Conservation (phyloP, 352 stramenopile species). For the Globisporangium splendens region DNA sequence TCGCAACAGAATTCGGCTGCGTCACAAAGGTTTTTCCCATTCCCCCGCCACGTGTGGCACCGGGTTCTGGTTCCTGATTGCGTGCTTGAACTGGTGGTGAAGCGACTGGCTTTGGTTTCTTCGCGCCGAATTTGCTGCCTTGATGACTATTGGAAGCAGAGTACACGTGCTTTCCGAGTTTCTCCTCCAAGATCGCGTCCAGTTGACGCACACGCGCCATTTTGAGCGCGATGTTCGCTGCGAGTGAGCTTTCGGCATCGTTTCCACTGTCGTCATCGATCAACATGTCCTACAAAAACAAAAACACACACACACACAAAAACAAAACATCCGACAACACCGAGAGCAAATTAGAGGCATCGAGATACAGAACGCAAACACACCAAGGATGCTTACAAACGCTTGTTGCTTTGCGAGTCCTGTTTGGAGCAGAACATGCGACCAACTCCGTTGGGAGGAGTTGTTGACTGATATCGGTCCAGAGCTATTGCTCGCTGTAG, state of each 20-base stretch:
- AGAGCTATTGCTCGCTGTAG: not conserved
- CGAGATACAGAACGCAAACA: not conserved
- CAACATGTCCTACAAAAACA: constrained; percentile 30
- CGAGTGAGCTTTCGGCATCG: constrained; percentile 23
- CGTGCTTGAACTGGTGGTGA: not conserved
- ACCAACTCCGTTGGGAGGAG: constrained; percentile 40
- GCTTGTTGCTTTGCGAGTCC: constrained; percentile 65
- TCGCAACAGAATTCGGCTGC: not conserved
- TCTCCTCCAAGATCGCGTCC: constrained; percentile 56
- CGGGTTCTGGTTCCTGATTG: constrained; percentile 1
- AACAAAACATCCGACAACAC: not conserved
- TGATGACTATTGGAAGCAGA: constrained; percentile 8
- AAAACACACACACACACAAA: too few relatives aligned
- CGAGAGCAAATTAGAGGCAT: not conserved
- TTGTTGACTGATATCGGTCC: not conserved
- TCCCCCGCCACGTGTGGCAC: not conserved
- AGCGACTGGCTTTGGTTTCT: constrained; percentile 8
- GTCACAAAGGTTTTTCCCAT: not conserved
- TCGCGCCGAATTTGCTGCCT: constrained; percentile 17
- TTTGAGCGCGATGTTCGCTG: constrained; percentile 70
- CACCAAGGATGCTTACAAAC: constrained; percentile 31
- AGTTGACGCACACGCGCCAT: constrained; percentile 62
- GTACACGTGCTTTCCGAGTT: constrained; percentile 62
- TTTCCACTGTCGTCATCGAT: constrained; percentile 32
- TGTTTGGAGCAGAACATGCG: constrained; percentile 52